These are phyloP conservation scores for Aspergillus indologenus DNA, from an alignment of 495 filamentous ascomycete genomes.

Conservation along the genomic window DNA sequence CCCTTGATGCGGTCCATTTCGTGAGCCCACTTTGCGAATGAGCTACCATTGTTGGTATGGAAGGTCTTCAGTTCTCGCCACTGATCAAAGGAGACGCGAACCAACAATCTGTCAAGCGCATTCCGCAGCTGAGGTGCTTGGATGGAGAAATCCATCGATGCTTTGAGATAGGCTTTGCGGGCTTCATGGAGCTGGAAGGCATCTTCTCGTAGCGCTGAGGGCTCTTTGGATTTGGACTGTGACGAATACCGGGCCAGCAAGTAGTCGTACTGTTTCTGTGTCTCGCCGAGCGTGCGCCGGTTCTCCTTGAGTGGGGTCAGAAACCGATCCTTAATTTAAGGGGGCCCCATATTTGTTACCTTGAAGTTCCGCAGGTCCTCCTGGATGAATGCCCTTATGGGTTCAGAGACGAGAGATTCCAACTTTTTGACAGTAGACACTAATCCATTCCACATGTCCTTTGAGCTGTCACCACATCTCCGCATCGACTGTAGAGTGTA, in stretches of 20 bases:
- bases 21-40: conserved; percentile 57
- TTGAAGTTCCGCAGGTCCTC: conserved; percentile 70
- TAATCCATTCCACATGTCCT: conserved; percentile 81
- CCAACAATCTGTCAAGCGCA: conserved; percentile 79
- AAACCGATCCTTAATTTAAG: not conserved
- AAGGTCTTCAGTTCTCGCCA: conserved; percentile 75
- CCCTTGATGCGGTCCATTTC: conserved; percentile 90
- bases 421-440: conserved; percentile 68
- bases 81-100: conserved; percentile 78
- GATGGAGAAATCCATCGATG: conserved; percentile 89
- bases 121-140: conserved; percentile 77
- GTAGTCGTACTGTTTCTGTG: conserved; percentile 79
- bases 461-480: conserved; percentile 76
- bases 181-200: conserved; percentile 96
- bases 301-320: conserved; percentile 61
- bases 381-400: conserved; percentile 70
- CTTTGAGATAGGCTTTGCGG: conserved; percentile 83
- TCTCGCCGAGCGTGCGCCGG: conserved; percentile 67
- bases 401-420: conserved; percentile 73
- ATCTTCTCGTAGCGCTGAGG: conserved; percentile 85
- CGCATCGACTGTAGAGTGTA: conserved; percentile 86
- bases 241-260: conserved; percentile 73
- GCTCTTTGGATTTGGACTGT: conserved; percentile 90
- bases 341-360: conserved; percentile 24
- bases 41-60: conserved; percentile 54